phyloP scores from a whole-genome alignment of 192 early-diverging fungal species.

The Funneliformis mosseae region DNA sequence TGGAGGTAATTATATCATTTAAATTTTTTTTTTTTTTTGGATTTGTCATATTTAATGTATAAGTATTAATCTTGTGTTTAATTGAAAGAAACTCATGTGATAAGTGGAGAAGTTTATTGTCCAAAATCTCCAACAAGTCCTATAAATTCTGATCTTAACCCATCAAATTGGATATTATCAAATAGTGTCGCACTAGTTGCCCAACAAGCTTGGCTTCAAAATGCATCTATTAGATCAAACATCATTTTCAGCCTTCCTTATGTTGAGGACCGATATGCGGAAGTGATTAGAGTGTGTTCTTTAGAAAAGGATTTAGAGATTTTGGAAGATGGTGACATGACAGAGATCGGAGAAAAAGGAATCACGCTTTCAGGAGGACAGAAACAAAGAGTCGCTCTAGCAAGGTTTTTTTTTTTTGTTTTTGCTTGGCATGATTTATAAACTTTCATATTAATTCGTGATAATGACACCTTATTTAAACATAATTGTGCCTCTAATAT shows the following conservation, averaged over 20 bases:
- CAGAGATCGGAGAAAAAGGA: conserved; percentile 90
- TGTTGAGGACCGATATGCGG: conserved; percentile 58
- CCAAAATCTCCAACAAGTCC: conserved; percentile 34
- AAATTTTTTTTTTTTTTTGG: background rate
- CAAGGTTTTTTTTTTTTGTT: conserved; percentile 75
- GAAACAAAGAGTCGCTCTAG: conserved; percentile 66
- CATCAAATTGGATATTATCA: conserved; percentile 45
- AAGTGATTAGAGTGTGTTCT: conserved; percentile 78
- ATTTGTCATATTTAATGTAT: background rate
- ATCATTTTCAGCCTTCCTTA: conserved; percentile 79
- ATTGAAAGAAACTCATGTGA: conserved; percentile 57
- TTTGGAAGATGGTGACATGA: conserved; percentile 86
- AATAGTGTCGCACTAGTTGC: conserved; percentile 79
- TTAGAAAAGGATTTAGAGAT: conserved; percentile 83
- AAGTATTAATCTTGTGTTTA: no score
- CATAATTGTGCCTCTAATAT: background rate
- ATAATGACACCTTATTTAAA: conserved; percentile 15
- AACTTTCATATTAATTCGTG: conserved; percentile 28
- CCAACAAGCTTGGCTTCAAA: conserved; percentile 70
- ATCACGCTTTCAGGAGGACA: conserved; percentile 94
- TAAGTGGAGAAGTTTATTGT: conserved; percentile 46
- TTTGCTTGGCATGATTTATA: conserved; percentile 38
- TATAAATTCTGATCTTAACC: conserved; percentile 5
- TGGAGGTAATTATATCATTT: conserved; percentile 48
- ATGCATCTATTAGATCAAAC: conserved; percentile 43